A percentile compares a stretch with the other conserved stretches of the same genome.
phyloP scores from a whole-genome alignment of 345 rosid genomes.

The Raphanus sativus region DNA sequence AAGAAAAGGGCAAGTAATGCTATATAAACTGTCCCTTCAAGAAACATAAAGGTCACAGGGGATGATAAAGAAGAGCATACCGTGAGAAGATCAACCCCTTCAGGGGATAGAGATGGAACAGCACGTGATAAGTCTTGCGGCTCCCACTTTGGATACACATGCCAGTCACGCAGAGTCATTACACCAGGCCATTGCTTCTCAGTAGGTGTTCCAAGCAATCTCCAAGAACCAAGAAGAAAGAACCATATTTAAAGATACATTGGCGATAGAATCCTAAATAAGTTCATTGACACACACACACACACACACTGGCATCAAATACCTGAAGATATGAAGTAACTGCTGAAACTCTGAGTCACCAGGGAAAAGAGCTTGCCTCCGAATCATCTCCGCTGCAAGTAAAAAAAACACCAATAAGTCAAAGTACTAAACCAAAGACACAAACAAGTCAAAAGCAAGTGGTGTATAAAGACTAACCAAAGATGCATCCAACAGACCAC shows the following conservation, averaged over 20 bases:
- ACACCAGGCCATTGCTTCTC: conserved; percentile 40
- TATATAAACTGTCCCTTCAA: too few species aligned
- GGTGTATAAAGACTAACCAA: conserved; percentile 33
- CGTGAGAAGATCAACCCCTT: conserved; percentile 87
- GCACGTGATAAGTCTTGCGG: conserved; percentile 71
- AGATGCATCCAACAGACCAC: conserved; percentile 99
- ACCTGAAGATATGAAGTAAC: conserved; percentile 93
- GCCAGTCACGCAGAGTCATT: conserved; percentile 66
- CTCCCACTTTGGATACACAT: conserved; percentile 90
- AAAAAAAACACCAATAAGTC: not conserved
- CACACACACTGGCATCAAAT: conserved; percentile 1
- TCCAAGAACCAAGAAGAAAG: conserved; percentile 14
- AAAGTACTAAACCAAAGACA: not conserved
- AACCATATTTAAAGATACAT: not conserved
- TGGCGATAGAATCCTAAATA: not conserved
- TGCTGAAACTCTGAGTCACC: conserved; percentile 99
- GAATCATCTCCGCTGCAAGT: conserved; percentile 75
- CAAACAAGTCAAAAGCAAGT: not conserved
- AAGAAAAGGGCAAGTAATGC: too few species aligned
- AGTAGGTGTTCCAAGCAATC: conserved; percentile 46
- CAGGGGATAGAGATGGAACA: conserved; percentile 71
- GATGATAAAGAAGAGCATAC: conserved; percentile 37
- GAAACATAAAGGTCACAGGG: not conserved
- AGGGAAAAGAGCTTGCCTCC: conserved; percentile 81
- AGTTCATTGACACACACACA: not conserved